A percentile compares a stretch with the other conserved stretches of the same genome.
phyloP scores from a whole-genome alignment of 331 rosid genomes.

The Erythrophleum ivorense region DNA sequence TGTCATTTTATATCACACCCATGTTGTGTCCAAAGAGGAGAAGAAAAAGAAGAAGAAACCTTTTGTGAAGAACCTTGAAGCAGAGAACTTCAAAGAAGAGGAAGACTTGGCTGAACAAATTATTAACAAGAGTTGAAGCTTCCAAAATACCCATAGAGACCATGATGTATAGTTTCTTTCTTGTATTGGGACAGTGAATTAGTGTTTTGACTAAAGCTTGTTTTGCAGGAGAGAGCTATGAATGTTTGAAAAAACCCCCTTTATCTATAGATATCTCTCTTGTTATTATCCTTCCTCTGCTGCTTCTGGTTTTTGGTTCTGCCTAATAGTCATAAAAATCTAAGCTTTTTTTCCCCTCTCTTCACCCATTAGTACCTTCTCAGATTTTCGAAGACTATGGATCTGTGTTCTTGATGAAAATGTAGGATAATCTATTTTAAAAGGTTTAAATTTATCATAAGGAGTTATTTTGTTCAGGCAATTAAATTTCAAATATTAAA shows the following conservation, averaged over 20 bases:
- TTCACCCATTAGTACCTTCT: background rate
- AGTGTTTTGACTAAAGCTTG: constrained; percentile 2
- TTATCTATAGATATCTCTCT: constrained; percentile 5
- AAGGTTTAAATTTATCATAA: too few relatives aligned
- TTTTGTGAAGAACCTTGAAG: constrained; percentile 23
- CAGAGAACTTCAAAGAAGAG: background rate
- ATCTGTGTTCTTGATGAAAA: too few relatives aligned
- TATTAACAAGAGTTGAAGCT: background rate
- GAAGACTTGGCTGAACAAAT: constrained; percentile 21
- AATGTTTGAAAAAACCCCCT: background rate
- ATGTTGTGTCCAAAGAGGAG: constrained; percentile 13
- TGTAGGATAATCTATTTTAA: too few relatives aligned
- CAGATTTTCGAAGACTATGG: too few relatives aligned
- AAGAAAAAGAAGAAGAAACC: background rate
- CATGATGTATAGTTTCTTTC: constrained; percentile 3
- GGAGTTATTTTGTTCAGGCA: too few relatives aligned
- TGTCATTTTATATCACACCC: constrained; percentile 63
- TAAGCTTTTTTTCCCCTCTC: background rate
- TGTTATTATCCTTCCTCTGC: constrained; percentile 2
- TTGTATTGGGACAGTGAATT: constrained; percentile 23
- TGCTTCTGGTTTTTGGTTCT: background rate
- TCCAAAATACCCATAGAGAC: too few relatives aligned
- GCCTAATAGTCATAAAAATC: background rate
- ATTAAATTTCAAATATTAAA: too few relatives aligned
- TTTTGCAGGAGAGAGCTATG: constrained; percentile 11